Evolutionary conservation across 1,139 yeast species (phyloP).

Genomic region (Yamadazyma sp.): DNA sequence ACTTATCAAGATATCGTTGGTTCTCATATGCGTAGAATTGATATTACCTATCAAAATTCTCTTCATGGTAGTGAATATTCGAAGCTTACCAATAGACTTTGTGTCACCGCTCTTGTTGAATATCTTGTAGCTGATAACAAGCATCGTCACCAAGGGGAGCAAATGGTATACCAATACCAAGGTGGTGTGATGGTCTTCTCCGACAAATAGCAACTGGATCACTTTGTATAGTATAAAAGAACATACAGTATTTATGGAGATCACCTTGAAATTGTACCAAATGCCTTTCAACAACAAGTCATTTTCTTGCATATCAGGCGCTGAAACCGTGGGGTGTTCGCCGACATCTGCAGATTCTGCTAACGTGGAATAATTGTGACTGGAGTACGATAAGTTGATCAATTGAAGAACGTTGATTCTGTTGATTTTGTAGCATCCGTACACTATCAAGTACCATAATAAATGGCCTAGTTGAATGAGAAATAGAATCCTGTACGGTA

Average conservation of each 20-base stretch:
- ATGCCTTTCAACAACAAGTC: conserved; percentile 32
- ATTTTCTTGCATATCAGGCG: conserved; percentile 36
- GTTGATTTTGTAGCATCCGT: conserved; percentile 22
- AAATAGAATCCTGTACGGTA: conserved; percentile 38
- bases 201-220: conserved; percentile 17
- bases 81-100: conserved; percentile 36
- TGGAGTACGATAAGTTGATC: conserved; percentile 37
- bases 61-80: conserved; percentile 48
- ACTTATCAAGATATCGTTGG: conserved; percentile 76
- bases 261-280: conserved; percentile 25
- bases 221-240: conserved; percentile 24
- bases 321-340: conserved; percentile 31
- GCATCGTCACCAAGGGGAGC: conserved; percentile 22
- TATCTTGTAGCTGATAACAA: conserved; percentile 17
- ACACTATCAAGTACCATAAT: conserved; percentile 36
- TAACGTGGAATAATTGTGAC: conserved; percentile 36
- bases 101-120: conserved; percentile 16
- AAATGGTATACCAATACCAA: conserved; percentile 16
- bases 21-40: conserved; percentile 55
- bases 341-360: conserved; percentile 27
- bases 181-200: conserved; percentile 13
- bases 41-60: conserved; percentile 59
- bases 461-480: conserved; percentile 32
- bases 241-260: conserved; percentile 20
- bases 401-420: conserved; percentile 36